These are phyloP conservation scores for Diaporthe eres DNA, from an alignment of 2,329 filamentous ascomycete species.

Conservation along the genomic window DNA sequence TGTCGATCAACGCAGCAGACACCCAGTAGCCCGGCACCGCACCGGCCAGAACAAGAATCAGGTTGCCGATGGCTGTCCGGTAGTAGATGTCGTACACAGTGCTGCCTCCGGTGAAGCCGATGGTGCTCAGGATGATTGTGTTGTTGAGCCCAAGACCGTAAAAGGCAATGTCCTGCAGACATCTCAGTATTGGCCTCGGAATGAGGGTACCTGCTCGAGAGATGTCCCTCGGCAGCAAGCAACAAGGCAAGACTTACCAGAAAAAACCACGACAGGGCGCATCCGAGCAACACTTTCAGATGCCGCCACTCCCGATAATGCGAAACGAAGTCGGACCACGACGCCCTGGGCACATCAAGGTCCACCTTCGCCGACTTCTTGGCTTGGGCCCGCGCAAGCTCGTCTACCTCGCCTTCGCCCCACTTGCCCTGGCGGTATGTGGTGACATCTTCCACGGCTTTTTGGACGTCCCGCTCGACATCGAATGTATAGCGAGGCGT, in stretches of 20 bases:
- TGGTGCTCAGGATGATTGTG: constrained; percentile 77
- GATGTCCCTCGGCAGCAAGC: not conserved
- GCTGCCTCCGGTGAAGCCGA: constrained; percentile 68
- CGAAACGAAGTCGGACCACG: constrained; percentile 77
- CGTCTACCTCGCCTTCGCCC: constrained; percentile 74
- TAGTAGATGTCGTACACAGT: constrained; percentile 73
- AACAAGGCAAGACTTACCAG: constrained; percentile 53
- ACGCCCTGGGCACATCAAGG: constrained; percentile 78
- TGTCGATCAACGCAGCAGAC: constrained; percentile 78
- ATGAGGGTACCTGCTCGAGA: not conserved
- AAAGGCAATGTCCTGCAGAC: constrained; percentile 61
- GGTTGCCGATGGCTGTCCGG: constrained; percentile 83
- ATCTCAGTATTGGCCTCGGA: not conserved
- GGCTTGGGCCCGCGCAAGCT: constrained; percentile 72
- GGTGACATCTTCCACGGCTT: constrained; percentile 79
- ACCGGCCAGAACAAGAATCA: constrained; percentile 83
- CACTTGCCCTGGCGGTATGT: constrained; percentile 78
- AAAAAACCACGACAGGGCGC: constrained; percentile 87
- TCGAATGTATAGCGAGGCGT: constrained; percentile 92
- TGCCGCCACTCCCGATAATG: constrained; percentile 82
- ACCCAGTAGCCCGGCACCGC: constrained; percentile 89
- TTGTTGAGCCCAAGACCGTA: constrained; percentile 84
- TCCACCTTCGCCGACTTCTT: constrained; percentile 67
- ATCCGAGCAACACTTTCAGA: constrained; percentile 72
- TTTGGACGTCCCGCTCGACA: constrained; percentile 80